Conservation (phyloP, 139 green algal genomes). For the Chlamydomonas applanata region DNA sequence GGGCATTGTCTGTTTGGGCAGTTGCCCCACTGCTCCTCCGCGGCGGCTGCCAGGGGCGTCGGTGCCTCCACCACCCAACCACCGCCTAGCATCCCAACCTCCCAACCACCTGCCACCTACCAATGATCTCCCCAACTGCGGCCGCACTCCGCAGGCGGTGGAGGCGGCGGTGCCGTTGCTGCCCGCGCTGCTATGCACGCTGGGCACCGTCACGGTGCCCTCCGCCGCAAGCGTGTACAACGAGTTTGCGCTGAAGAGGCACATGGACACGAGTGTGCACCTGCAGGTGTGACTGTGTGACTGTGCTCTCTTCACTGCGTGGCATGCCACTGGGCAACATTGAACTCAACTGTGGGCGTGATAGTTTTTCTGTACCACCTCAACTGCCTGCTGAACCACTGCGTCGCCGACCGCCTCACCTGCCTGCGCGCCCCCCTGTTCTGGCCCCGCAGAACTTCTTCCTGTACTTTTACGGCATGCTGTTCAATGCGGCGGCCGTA, state of each 20-base stretch:
- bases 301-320: not conserved
- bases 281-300: constrained; percentile 56
- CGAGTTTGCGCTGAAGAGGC: constrained; percentile 91
- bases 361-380: not conserved
- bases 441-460: constrained; percentile 88
- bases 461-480: constrained; percentile 90
- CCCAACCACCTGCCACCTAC: too few relatives aligned
- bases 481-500: constrained; percentile 83
- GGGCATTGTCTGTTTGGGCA: too few relatives aligned
- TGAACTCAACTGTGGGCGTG: not conserved
- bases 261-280: constrained; percentile 95
- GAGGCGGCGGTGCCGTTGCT: constrained; percentile 48
- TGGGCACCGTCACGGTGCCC: constrained; percentile 84
- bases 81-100: too few relatives aligned
- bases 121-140: too few relatives aligned
- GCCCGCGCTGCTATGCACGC: constrained; percentile 68
- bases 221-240: constrained; percentile 92
- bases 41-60: too few relatives aligned
- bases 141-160: not conserved
- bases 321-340: not conserved
- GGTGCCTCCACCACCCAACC: too few relatives aligned
- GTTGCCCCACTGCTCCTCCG: too few relatives aligned
- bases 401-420: too few relatives aligned
- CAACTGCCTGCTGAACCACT: not conserved
- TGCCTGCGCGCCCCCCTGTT: too few relatives aligned